Conservation (phyloP, 2,329 filamentous ascomycete genomes). For the Beauveria sp. region DNA sequence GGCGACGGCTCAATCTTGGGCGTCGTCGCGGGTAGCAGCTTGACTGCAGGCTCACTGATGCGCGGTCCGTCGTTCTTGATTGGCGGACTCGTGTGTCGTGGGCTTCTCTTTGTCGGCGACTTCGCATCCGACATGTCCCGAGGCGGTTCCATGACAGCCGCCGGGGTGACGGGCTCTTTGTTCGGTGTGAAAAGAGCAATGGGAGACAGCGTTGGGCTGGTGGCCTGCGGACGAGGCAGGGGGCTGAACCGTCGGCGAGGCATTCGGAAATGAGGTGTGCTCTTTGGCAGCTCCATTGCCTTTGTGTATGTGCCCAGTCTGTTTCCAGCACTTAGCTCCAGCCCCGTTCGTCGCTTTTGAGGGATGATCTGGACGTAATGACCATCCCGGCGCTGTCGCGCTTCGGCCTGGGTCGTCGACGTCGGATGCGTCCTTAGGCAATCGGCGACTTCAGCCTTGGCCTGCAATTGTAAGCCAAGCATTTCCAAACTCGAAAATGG, state of each 20-base stretch:
- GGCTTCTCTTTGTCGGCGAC: constrained; percentile 25
- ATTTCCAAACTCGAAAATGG: constrained; percentile 14
- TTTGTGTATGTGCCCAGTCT: constrained; percentile 19
- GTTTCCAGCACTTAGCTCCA: constrained; percentile 20
- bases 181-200: background rate
- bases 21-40: constrained; percentile 20
- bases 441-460: constrained; percentile 23
- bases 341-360: constrained; percentile 21
- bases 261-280: background rate
- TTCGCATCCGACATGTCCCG: constrained; percentile 18
- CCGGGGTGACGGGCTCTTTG: constrained; percentile 21
- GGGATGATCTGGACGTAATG: constrained; percentile 17
- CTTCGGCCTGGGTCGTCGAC: background rate
- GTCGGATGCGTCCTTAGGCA: constrained; percentile 7
- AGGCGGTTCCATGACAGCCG: constrained; percentile 17
- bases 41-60: constrained; percentile 23
- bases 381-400: constrained; percentile 1
- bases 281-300: constrained; percentile 19
- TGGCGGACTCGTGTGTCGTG: constrained; percentile 19
- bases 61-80: constrained; percentile 20
- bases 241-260: background rate
- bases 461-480: constrained; percentile 16
- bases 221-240: background rate
- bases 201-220: background rate
- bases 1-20: constrained; percentile 22